Base-by-base conservation (phyloP, 2,329 filamentous ascomycete species). In the Falciphora oryzae region DNA sequence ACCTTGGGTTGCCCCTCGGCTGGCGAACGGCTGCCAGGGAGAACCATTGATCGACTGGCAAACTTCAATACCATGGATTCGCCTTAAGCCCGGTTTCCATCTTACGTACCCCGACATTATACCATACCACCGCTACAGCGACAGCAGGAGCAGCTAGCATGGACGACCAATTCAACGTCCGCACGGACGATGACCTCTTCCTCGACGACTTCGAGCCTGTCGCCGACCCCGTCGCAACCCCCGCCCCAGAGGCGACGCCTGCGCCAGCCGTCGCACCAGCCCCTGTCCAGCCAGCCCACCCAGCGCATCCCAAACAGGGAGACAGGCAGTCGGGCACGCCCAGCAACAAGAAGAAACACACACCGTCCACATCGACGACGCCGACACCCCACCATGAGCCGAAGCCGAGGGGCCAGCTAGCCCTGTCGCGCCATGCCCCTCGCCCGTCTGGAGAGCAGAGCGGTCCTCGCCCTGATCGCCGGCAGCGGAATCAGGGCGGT, bases 131-230 rank as follows among this genome's bases (percentile, higher is more conserved):
- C 32, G 22, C 27, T 11, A 38, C 27, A 44, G 14, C n/a, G 4
- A 10, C 32, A 61, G 16, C n/a, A 25, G 14, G 18, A 16, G 18
- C 18, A 29, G 35, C 68, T 60, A 56, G 70, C 67, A 86, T 86
- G 84, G 84, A 86, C 28, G 84, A 87, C 68, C 84, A 87, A 70
- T 87, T 86, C 68, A 80, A 81, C 66, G 84, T 84, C 61, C 79
- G 85, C 27, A 87, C 85, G 59, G 85, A 87, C 70, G 85, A 87
- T 69, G 85, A 86, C 71, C 79, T 87, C 66, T 87, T 87, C 71
- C 81, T 82, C 66, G 85, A 87, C 68, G 85, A 87, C 70, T 85
- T 87, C 65, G 85, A 87, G 72, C 84, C 83, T 10, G 79, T 85
- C 62, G 74, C 68, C 8, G 66, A 63, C 14, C 27, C 63, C 2